Evolutionary conservation across 257 asterid species (phyloP).

Genomic region (Solanum etuberosum): DNA sequence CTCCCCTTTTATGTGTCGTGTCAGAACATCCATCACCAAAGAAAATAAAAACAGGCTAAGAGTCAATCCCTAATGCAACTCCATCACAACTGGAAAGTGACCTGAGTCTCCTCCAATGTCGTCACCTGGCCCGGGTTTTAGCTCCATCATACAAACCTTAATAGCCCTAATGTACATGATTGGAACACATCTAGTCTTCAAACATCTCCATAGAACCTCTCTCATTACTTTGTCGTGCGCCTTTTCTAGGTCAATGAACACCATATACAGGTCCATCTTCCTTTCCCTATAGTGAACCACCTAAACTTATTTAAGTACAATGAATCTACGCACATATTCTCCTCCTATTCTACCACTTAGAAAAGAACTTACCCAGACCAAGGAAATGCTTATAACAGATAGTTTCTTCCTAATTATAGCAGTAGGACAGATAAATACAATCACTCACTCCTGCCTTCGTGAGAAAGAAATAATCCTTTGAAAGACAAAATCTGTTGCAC

Average conservation of each 20-base stretch:
- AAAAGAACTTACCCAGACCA: not conserved
- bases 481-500: slow-evolving; percentile 52
- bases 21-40: not conserved
- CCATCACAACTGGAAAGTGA: not conserved
- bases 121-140: not conserved
- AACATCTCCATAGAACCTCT: not conserved
- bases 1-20: not conserved
- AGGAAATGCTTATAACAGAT: not conserved
- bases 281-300: not conserved
- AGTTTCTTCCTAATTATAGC: not conserved
- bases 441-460: slow-evolving; percentile 50
- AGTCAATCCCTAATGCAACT: not conserved
- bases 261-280: not conserved
- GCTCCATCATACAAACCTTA: not conserved
- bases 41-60: not conserved
- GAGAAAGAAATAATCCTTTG: slow-evolving; percentile 36
- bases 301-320: not conserved
- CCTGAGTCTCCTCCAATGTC: not conserved
- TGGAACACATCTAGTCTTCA: not conserved
- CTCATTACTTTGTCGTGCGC: not conserved
- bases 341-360: not conserved
- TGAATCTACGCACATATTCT: not conserved
- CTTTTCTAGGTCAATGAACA: not conserved
- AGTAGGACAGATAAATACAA: not conserved
- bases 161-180: not conserved